Evolutionary conservation across 2,329 filamentous ascomycete species (phyloP), one percentile per base, ranked within the genome.

Genomic region (Cercospora sojina): DNA sequence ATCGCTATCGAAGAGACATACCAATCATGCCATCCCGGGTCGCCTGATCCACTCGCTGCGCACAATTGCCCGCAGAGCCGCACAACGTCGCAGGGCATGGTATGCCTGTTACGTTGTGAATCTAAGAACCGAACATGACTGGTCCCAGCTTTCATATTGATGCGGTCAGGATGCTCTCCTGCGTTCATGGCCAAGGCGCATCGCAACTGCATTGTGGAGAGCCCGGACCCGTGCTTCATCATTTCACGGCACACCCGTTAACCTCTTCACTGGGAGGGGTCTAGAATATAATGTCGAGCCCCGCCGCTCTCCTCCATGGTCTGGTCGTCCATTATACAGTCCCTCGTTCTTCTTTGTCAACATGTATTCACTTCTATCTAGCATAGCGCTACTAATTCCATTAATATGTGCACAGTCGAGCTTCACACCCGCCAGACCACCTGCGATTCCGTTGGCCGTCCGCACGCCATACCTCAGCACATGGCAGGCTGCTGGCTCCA

Each of bases 401-500:
- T 47, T 65, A 62, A 66, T 67, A 56, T 57, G 64, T 35, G 73
- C 71, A 13, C 67, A 76, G 55, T 90, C 88, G 9, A 86, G 82
- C 1, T 91, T 90, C 74, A 82, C 79, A 38, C 89, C 89, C 35
- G 84, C 86, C 38, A 83, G 88, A 6, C 89, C 89, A 49, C 90
- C 90, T 16, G 84, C 90, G 1, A 82, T 91, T 29, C 91, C 91
- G 12, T 78, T 94, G 35, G 90, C 90, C 51, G 91, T 93, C 53
- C 88, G 87, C 68, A 90, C 88, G 9, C 91, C 91, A 0, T 94
- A 93, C 71, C 79, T 93, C 16, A 92, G 86, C 74, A 86, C 87
- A 13, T 92, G 90, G 89, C 82, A 90, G 49, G 79, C 85, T 13
- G 74, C 84, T 9, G 88, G 88, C 1, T 85, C 81, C 29, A 83